Base-by-base conservation (phyloP, 2,329 filamentous ascomycete species). In the Capronia americana region DNA sequence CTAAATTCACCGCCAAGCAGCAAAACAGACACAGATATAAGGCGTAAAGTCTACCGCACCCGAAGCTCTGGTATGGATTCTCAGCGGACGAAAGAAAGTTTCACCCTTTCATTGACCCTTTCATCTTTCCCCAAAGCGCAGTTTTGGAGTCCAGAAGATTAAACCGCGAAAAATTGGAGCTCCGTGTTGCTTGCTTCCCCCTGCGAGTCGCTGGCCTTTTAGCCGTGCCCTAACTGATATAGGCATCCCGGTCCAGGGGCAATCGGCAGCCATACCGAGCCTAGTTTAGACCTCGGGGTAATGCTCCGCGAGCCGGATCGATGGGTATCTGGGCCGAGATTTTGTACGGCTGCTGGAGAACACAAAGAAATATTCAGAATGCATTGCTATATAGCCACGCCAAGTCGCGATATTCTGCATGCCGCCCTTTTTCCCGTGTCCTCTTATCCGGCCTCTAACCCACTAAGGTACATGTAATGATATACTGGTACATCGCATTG, bases 111-210 rank as follows among this genome's bases (percentile, higher is more conserved):
- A 26, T 23, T 59, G 41, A 59, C 57, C 44, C 57, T 34, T 59
- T 59, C 44, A 17, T 23, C n/a, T 20, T 59, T 41, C 14, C n/a
- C 10, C 17, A 30, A 59, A 51, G n/a, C 28, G 50, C 46, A 26
- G 53, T 57, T 59, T 59, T 46, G 48, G 58, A 50, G 28, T 32
- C 17, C 20, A 34, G 38, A 38, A 62, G 53, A 62, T 62, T 62
- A 62, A 56, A 61, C 23, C 12, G 5, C 34, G 48, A 64, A 64
- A 65, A 60, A 55, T 60, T 65, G 56, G 50, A 55, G 57, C 63
- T 60, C n/a, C 46, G 26, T 6, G 51, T 46, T 11, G 48, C 48
- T 11, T 11, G 46, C 20, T 30, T 30, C 10, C 46, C 24, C 20
- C 17, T 50, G n/a, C 48, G 24, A 51, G 24, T 61, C 57, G 63